Evolutionary conservation across 352 stramenopile genomes (phyloP).

Genomic region (Phytophthora citrophthora): DNA sequence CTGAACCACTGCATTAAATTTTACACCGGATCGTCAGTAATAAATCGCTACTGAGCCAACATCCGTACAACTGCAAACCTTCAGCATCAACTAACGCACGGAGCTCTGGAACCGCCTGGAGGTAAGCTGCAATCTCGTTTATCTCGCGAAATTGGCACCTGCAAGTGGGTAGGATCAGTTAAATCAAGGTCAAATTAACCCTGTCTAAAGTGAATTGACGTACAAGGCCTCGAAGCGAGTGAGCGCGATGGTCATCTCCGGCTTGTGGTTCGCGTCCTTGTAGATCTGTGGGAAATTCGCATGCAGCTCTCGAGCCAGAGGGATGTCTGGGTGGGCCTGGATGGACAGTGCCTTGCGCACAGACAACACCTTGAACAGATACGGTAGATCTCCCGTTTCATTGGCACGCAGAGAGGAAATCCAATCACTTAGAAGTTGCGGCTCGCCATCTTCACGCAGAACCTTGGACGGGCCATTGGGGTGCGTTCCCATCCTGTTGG

Average conservation of each 20-base stretch:
- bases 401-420: slow-evolving; percentile 45
- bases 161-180: neutral
- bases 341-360: slow-evolving; percentile 98
- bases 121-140: slow-evolving; percentile 90
- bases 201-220: slow-evolving; percentile 21
- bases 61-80: slow-evolving; percentile 22
- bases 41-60: neutral
- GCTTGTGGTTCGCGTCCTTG: slow-evolving; percentile 99
- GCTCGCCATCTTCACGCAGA: slow-evolving; percentile 47
- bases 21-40: slow-evolving; percentile 3
- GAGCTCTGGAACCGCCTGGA: slow-evolving; percentile 93
- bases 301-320: slow-evolving; percentile 83
- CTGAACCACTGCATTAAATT: slow-evolving; percentile 33
- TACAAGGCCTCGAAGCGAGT: slow-evolving; percentile 96
- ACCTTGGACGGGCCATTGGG: slow-evolving; percentile 90
- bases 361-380: slow-evolving; percentile 98
- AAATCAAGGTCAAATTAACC: slow-evolving; percentile 3
- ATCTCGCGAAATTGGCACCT: slow-evolving; percentile 94
- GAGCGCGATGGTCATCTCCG: slow-evolving; percentile 99
- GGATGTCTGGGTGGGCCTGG: slow-evolving; percentile 92
- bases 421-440: slow-evolving; percentile 72
- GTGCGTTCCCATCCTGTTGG: slow-evolving; percentile 94
- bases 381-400: slow-evolving; percentile 90
- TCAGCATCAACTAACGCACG: slow-evolving; percentile 60
- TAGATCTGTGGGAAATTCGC: slow-evolving; percentile 92